phyloP scores from a whole-genome alignment of 2,329 filamentous ascomycete genomes.

The Trichoderma aggressivum region DNA sequence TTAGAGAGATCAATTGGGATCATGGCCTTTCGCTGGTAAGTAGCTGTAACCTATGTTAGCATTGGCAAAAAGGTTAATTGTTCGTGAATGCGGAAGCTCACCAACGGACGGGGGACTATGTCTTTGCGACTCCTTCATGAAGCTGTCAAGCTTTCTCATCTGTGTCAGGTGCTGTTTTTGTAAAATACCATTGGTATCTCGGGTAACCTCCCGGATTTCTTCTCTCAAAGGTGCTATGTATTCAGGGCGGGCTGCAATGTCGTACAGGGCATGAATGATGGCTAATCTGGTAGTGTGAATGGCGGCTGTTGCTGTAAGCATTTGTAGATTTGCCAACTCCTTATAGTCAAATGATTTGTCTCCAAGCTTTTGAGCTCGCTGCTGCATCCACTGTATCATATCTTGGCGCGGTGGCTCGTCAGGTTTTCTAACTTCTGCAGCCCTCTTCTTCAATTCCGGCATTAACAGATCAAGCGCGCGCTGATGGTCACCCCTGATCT shows the following conservation, averaged over 20 bases:
- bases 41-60: neutral
- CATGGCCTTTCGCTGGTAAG: conserved; percentile 38
- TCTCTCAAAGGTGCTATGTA: conserved; percentile 1
- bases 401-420: neutral
- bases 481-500: neutral
- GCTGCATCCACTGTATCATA: neutral
- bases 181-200: neutral
- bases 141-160: conserved; percentile 46
- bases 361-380: neutral
- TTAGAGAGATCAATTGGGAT: conserved; percentile 44
- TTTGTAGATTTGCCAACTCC: conserved; percentile 40
- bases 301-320: conserved; percentile 42
- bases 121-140: conserved; percentile 40
- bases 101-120: neutral
- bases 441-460: neutral
- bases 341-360: neutral
- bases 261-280: conserved; percentile 36
- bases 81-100: neutral
- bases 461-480: neutral
- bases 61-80: neutral
- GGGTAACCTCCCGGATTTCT: neutral
- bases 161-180: conserved; percentile 18
- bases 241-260: conserved; percentile 46
- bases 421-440: neutral
- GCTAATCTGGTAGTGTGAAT: conserved; percentile 43